Base-by-base conservation (phyloP, 371 early-diverging fungal genomes). In the Phascolomyces articulosus region DNA sequence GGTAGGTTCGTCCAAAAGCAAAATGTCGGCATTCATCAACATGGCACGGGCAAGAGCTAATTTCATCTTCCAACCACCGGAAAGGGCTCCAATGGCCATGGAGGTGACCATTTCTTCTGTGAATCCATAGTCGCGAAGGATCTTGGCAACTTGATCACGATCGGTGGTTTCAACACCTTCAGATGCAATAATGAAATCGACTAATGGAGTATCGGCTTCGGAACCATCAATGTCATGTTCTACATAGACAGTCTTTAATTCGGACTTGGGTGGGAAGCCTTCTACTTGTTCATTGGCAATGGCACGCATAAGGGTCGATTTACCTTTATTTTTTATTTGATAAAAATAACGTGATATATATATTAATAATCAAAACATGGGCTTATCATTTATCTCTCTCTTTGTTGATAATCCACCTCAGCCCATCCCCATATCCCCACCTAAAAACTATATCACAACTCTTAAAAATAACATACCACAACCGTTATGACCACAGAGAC, bases 51-150 rank as follows among this genome's bases (percentile, higher is more conserved):
- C 93, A 64, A 95, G 82, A 69, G 89, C 93, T 59, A 95, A 77
- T 83, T 93, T 91, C 90, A 92, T 93, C 83, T 93, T 93, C 91
- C 93, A 93, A 56, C 94, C 94, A 79, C 94, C 94, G 64, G 93
- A 92, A n/a, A 95, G 86, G 58, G 87, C 83, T 58, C 87, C 87
- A 71, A 92, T 88, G 53, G 89, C 73, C 63, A 68, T 68, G 68
- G 87, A 84, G 53, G 78, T 76, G 40, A 84, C 82, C 84, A 87
- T 85, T 34, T 79, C 83, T 58, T 87, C 87, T 67, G 84, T 78
- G 80, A 92, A 92, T 59, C 90, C 91, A 71, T 91, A 87, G 24
- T 81, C 75, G 55, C 75, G 68, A 61, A 92, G 80, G 66, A 85
- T 85, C 62, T 81, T 75, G 58, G 73, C 77, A 65, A 90, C 85